These are phyloP conservation scores for Luffa aegyptiaca DNA, from an alignment of 306 rosid species.

Conservation along the genomic window DNA sequence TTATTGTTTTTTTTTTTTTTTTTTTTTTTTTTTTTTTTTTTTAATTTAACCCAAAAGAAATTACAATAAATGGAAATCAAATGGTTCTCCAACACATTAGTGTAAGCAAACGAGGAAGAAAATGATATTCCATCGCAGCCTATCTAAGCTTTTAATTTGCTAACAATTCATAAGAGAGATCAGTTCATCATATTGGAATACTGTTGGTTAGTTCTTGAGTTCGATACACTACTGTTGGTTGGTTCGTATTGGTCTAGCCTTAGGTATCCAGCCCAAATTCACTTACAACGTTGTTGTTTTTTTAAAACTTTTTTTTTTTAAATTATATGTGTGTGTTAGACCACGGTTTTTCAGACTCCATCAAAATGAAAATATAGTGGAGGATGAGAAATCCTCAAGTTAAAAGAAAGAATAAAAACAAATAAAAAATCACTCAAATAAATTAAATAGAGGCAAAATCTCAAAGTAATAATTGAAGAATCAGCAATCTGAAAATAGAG, in stretches of 20 bases:
- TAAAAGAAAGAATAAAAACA: background rate
- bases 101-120: background rate
- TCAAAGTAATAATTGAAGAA: background rate
- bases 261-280: background rate
- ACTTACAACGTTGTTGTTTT: background rate
- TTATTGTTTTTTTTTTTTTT: no score
- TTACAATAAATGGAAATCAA: background rate
- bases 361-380: background rate
- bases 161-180: background rate
- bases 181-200: background rate
- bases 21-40: background rate
- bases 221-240: background rate
- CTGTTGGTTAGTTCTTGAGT: background rate
- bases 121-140: background rate
- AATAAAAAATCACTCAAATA: background rate
- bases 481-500: background rate
- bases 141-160: background rate
- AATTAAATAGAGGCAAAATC: background rate
- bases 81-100: background rate
- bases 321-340: background rate
- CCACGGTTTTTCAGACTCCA: background rate
- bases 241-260: background rate
- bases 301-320: background rate
- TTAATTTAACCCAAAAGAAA: background rate
- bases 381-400: background rate